A percentile compares a stretch with the other conserved stretches of the same genome.
Evolutionary conservation across 176 grass and related monocot species (phyloP).

Genomic region (Eragrostis nindensis): DNA sequence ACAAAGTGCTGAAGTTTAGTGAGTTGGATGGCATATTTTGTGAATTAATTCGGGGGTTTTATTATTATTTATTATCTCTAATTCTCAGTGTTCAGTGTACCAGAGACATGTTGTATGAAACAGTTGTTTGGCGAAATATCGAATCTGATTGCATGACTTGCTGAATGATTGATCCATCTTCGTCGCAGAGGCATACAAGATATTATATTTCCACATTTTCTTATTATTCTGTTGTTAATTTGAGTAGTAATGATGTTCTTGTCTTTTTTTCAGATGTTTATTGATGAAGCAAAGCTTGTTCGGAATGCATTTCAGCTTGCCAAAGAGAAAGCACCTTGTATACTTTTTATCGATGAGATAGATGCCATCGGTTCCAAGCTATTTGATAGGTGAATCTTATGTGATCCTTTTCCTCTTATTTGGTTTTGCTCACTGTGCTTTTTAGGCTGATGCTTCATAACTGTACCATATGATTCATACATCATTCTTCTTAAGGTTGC

Average conservation of each 20-base stretch:
- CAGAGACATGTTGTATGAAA: neutral
- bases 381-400: slow-evolving; percentile 70
- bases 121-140: neutral
- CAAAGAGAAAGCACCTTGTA: slow-evolving; percentile 90
- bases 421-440: neutral
- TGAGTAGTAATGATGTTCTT: slow-evolving; percentile 4
- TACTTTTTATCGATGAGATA: slow-evolving; percentile 95
- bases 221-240: slow-evolving; percentile 9
- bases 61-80: neutral
- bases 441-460: neutral
- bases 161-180: neutral
- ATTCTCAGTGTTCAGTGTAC: neutral
- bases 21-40: neutral
- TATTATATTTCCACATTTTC: neutral
- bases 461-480: neutral
- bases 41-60: neutral
- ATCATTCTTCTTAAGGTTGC: neutral
- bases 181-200: neutral
- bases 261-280: slow-evolving; percentile 68
- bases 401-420: neutral
- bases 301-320: slow-evolving; percentile 91
- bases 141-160: neutral
- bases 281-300: slow-evolving; percentile 93
- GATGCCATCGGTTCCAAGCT: slow-evolving; percentile 93
- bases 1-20: neutral